phyloP scores from a whole-genome alignment of 2,329 filamentous ascomycete species.

The Ophiosphaerella korrae region DNA sequence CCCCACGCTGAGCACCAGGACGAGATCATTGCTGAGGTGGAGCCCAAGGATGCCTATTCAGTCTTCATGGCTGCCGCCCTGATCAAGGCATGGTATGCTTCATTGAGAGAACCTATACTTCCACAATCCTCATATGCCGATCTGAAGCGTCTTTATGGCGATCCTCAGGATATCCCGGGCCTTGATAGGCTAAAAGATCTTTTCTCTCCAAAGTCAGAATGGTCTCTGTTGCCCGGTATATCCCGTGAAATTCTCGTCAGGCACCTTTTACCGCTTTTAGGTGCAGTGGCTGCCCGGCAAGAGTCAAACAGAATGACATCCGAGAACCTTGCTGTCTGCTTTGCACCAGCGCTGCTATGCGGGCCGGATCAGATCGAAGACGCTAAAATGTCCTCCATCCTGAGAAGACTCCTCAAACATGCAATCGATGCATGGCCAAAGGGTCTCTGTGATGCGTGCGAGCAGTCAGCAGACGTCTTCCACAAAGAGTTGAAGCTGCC shows the following conservation, averaged over 20 bases:
- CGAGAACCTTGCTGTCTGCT: slow-evolving; percentile 60
- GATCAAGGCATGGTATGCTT: slow-evolving; percentile 62
- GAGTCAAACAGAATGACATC: slow-evolving; percentile 61
- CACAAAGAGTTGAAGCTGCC: slow-evolving; percentile 49
- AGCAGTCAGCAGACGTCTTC: slow-evolving; percentile 46
- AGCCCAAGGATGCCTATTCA: slow-evolving; percentile 57
- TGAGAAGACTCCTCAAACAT: slow-evolving; percentile 56
- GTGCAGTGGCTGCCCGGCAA: slow-evolving; percentile 51
- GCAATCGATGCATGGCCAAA: slow-evolving; percentile 55
- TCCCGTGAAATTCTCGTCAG: slow-evolving; percentile 56
- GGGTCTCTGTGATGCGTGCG: slow-evolving; percentile 50
- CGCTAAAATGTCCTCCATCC: slow-evolving; percentile 58
- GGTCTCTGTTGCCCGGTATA: slow-evolving; percentile 52
- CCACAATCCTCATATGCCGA: slow-evolving; percentile 56
- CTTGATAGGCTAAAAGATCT: slow-evolving; percentile 53
- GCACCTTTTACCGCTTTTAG: slow-evolving; percentile 60
- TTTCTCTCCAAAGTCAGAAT: slow-evolving; percentile 52
- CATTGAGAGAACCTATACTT: slow-evolving; percentile 58
- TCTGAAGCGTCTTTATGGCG: slow-evolving; percentile 51
- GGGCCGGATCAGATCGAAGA: slow-evolving; percentile 61
- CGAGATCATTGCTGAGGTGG: slow-evolving; percentile 54
- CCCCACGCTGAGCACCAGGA: slow-evolving; percentile 41
- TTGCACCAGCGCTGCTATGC: slow-evolving; percentile 58
- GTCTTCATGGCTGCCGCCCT: slow-evolving; percentile 59
- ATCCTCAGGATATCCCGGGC: slow-evolving; percentile 45